phyloP scores from a whole-genome alignment of 345 rosid genomes.

The Firmiana major region DNA sequence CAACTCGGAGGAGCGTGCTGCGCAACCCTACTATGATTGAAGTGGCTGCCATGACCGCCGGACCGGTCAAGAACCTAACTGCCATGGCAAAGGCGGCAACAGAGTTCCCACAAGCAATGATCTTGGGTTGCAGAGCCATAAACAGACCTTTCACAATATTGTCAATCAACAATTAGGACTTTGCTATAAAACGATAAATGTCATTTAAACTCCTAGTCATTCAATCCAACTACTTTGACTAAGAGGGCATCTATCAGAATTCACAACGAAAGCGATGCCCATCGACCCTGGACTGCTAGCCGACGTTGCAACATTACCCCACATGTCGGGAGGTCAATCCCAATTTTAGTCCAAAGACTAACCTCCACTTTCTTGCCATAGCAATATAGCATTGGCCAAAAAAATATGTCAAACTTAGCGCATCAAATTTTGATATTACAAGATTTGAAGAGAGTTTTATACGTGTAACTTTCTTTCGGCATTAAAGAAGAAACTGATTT shows the following conservation, averaged over 20 bases:
- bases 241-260: slow-evolving; percentile 14
- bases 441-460: too few relatives aligned
- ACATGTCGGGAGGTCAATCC: slow-evolving; percentile 31
- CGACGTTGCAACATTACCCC: slow-evolving; percentile 21
- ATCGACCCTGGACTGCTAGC: slow-evolving; percentile 23
- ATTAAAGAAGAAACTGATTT: too few relatives aligned
- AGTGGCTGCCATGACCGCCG: slow-evolving; percentile 91
- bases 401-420: too few relatives aligned
- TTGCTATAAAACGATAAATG: background rate
- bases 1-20: slow-evolving; percentile 75
- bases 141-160: slow-evolving; percentile 57
- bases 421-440: too few relatives aligned
- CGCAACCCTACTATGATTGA: slow-evolving; percentile 74
- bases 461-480: too few relatives aligned
- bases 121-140: slow-evolving; percentile 99
- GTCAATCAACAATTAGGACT: background rate
- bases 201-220: too few relatives aligned
- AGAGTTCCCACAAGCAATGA: slow-evolving; percentile 92
- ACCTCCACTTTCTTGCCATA: background rate
- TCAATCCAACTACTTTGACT: slow-evolving; percentile 10
- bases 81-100: slow-evolving; percentile 87
- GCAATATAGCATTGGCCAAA: too few relatives aligned
- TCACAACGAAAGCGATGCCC: slow-evolving; percentile 4
- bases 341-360: slow-evolving; percentile 6
- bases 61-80: slow-evolving; percentile 87